Conservation (phyloP, 495 filamentous ascomycete species). For the Beverwykella pulmonaria region DNA sequence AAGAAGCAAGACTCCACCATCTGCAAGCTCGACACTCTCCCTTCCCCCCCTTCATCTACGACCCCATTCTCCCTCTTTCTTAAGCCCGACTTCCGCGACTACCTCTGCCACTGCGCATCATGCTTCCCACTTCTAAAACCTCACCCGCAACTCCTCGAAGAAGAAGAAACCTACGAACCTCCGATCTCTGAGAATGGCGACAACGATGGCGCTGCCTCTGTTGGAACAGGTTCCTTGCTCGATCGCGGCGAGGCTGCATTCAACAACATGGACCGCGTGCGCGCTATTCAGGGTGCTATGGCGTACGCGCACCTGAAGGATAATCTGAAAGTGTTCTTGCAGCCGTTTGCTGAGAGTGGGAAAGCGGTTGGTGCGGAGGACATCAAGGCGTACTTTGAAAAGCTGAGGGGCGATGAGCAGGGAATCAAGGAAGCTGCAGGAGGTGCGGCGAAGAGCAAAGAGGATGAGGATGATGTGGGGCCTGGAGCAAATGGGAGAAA, state of each 20-base stretch:
- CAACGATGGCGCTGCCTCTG: slow-evolving; percentile 57
- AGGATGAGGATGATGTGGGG: slow-evolving; percentile 40
- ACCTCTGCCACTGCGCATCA: slow-evolving; percentile 73
- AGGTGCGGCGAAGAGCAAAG: slow-evolving; percentile 44
- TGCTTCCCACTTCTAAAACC: slow-evolving; percentile 73
- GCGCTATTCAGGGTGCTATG: slow-evolving; percentile 96
- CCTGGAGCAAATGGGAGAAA: slow-evolving; percentile 33
- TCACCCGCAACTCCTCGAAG: slow-evolving; percentile 82
- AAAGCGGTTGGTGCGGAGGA: slow-evolving; percentile 86
- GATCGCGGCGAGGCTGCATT: slow-evolving; percentile 90
- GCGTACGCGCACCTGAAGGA: slow-evolving; percentile 94
- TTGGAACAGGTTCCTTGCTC: slow-evolving; percentile 71
- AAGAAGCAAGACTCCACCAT: slow-evolving; percentile 37
- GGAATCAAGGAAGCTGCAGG: slow-evolving; percentile 54
- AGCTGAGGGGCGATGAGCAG: slow-evolving; percentile 80
- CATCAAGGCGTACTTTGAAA: slow-evolving; percentile 94
- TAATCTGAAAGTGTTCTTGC: slow-evolving; percentile 86
- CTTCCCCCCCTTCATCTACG: slow-evolving; percentile 53
- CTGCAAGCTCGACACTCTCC: slow-evolving; percentile 50
- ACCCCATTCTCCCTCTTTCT: slow-evolving; percentile 78
- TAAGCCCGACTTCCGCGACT: slow-evolving; percentile 70
- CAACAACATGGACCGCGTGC: slow-evolving; percentile 84
- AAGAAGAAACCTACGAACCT: slow-evolving; percentile 90
- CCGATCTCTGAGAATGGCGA: slow-evolving; percentile 68
- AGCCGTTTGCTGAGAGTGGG: slow-evolving; percentile 90